A percentile compares a stretch with the other conserved stretches of the same genome.
phyloP scores from a whole-genome alignment of 2,329 filamentous ascomycete species.

The Aspergillus brunneoviolaceus region DNA sequence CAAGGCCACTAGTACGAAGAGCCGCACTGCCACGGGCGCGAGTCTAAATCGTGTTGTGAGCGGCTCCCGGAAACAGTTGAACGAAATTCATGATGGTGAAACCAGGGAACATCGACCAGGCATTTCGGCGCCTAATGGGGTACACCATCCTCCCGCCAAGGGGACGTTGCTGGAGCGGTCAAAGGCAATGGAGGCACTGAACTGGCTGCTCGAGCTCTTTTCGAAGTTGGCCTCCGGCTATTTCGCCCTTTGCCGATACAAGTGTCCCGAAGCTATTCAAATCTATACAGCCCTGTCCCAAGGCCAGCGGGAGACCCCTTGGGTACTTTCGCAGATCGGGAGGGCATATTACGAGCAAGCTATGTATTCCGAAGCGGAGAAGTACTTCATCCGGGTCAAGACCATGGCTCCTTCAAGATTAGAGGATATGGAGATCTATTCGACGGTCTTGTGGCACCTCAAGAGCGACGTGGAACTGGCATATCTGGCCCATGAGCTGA shows the following conservation, averaged over 20 bases:
- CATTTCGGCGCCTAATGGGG: slow-evolving; percentile 31
- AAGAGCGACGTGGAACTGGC: slow-evolving; percentile 90
- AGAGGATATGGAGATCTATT: slow-evolving; percentile 97
- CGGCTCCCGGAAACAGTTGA: slow-evolving; percentile 73
- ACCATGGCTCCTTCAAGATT: slow-evolving; percentile 76
- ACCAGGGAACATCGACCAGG: slow-evolving; percentile 56
- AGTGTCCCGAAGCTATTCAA: slow-evolving; percentile 73
- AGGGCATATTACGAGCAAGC: slow-evolving; percentile 89
- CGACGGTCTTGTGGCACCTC: slow-evolving; percentile 97
- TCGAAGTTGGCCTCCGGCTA: slow-evolving; percentile 80
- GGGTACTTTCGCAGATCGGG: slow-evolving; percentile 88
- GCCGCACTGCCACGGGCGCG: slow-evolving; percentile 62
- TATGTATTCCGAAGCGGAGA: slow-evolving; percentile 81
- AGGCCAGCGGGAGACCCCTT: slow-evolving; percentile 82
- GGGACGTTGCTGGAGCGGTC: slow-evolving; percentile 50
- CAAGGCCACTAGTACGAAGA: slow-evolving; percentile 71
- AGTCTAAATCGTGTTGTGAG: slow-evolving; percentile 85
- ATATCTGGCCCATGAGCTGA: slow-evolving; percentile 84
- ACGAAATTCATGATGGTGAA: slow-evolving; percentile 63
- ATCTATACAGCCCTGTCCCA: slow-evolving; percentile 69
- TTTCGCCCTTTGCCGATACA: slow-evolving; percentile 73
- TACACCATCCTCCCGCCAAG: slow-evolving; percentile 30
- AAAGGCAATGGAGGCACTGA: slow-evolving; percentile 73
- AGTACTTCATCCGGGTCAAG: slow-evolving; percentile 76
- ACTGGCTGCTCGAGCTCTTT: slow-evolving; percentile 75